Base-by-base conservation (phyloP, 164 flowering plant genomes). In the Saururus chinensis region DNA sequence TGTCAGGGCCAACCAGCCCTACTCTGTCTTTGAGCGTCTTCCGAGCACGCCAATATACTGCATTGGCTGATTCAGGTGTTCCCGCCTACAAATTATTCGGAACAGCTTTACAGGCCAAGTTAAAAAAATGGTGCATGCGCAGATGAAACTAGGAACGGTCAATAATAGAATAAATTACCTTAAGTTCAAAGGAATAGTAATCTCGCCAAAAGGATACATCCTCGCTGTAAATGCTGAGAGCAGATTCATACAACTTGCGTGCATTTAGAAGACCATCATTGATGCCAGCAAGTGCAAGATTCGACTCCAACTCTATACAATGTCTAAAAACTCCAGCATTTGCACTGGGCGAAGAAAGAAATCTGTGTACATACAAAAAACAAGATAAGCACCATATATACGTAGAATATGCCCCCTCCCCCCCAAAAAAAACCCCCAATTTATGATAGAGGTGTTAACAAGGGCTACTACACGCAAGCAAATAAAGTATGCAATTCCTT, bases 301-400 rank as follows among this genome's bases (percentile, higher is more conserved):
- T 86, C 26, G 65, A 53, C 71, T 90, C 97, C 81, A 88, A 70
- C 66, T 88, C 93, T 40, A 93, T 90, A 75, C 96, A 86, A 20
- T 64, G 78, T 70, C 70, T 74, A 63, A 78, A 87, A 48, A 77
- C 19, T 25, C 79, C 75, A 57, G 85, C 84, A 64, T 91, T 92
- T 22, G 96, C 95, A 55, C 61, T 95, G 63, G 96, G 97, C 61
- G 76, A 73, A 45, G 84, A 77, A 37, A 90, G 74, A 70, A 80
- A 81, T 71, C 97, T 93, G 88, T 76, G 72, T 7, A 42, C 20
- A 40, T 19, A 57, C 22, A 22, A 64, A 52, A 14, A 11, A 56
- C 35, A 56, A 63, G 1, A n/a, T 55, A 17, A 14, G 37, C 17
- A 58, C 17, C 40, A 37, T 1, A 12, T 24, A 19, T 16, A 25